A percentile compares a stretch with the other conserved stretches of the same genome.
phyloP scores from a whole-genome alignment of 352 stramenopile species.

The Globisporangium spinosum region DNA sequence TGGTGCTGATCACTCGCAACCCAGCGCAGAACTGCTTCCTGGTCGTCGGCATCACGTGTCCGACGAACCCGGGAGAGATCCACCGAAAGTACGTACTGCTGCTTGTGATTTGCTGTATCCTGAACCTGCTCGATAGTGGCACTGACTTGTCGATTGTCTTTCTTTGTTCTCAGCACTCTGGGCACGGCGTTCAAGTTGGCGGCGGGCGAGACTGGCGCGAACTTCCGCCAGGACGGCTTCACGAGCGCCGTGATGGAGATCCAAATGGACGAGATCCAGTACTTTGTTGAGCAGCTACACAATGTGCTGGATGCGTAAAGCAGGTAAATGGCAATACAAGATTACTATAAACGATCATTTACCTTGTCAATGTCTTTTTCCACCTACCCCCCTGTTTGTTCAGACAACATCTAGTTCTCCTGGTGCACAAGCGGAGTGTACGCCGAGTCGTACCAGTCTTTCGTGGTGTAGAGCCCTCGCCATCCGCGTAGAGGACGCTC shows the following conservation, averaged over 20 bases:
- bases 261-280: conserved; percentile 91
- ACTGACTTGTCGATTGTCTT: conserved; percentile 13
- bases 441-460: conserved; percentile 84
- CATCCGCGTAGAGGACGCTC: conserved; percentile 67
- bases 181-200: conserved; percentile 93
- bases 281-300: conserved; percentile 95
- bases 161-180: conserved; percentile 58
- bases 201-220: conserved; percentile 89
- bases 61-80: conserved; percentile 84
- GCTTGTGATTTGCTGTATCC: neutral
- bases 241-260: conserved; percentile 96
- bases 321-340: neutral
- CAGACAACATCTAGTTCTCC: conserved; percentile 36
- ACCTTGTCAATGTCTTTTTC: neutral
- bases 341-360: neutral
- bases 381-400: neutral
- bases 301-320: conserved; percentile 84
- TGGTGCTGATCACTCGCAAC: conserved; percentile 80
- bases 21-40: conserved; percentile 92
- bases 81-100: conserved; percentile 70
- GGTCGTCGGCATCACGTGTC: conserved; percentile 94
- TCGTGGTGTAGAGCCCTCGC: conserved; percentile 76
- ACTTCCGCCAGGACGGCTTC: conserved; percentile 94
- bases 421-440: conserved; percentile 79
- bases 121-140: conserved; percentile 5